phyloP scores from a whole-genome alignment of 306 rosid genomes.

The Trichosanthes cucumerina region DNA sequence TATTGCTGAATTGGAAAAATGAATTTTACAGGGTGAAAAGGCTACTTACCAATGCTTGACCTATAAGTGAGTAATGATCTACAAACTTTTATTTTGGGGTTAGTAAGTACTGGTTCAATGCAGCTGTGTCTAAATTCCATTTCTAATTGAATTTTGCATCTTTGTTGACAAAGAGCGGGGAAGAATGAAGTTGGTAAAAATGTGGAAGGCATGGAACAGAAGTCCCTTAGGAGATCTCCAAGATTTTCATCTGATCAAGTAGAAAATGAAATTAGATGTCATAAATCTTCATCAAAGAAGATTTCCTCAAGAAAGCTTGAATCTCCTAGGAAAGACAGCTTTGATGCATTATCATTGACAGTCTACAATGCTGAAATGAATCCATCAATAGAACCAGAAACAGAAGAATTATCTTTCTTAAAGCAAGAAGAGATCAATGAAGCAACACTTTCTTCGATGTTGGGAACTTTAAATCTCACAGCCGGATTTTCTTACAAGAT shows the following conservation, averaged over 20 bases:
- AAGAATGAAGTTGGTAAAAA: conserved; percentile 8
- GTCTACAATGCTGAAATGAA: background rate
- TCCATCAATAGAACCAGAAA: conserved; percentile 1
- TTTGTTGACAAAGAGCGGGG: conserved; percentile 26
- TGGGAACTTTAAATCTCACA: conserved; percentile 3
- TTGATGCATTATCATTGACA: conserved; percentile 14
- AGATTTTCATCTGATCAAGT: conserved; percentile 19
- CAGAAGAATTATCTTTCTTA: conserved; percentile 10
- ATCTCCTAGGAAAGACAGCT: conserved; percentile 16
- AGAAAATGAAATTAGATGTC: conserved; percentile 10
- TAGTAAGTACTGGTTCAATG: background rate
- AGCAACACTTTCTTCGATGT: background rate
- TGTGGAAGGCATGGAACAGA: conserved; percentile 16
- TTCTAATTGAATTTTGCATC: conserved; percentile 16
- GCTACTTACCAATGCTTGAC: conserved; percentile 23
- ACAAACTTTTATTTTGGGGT: conserved; percentile 8
- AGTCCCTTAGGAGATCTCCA: conserved; percentile 24
- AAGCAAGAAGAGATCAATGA: conserved; percentile 12
- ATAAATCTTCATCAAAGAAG: conserved; percentile 12
- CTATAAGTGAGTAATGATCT: conserved; percentile 40
- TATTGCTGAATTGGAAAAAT: conserved; percentile 23
- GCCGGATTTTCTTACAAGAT: background rate
- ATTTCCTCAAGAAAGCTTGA: conserved; percentile 3
- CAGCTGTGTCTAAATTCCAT: conserved; percentile 13
- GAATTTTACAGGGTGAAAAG: conserved; percentile 35